Evolutionary conservation across 345 rosid species (phyloP).

Genomic region (Linum trigynum): DNA sequence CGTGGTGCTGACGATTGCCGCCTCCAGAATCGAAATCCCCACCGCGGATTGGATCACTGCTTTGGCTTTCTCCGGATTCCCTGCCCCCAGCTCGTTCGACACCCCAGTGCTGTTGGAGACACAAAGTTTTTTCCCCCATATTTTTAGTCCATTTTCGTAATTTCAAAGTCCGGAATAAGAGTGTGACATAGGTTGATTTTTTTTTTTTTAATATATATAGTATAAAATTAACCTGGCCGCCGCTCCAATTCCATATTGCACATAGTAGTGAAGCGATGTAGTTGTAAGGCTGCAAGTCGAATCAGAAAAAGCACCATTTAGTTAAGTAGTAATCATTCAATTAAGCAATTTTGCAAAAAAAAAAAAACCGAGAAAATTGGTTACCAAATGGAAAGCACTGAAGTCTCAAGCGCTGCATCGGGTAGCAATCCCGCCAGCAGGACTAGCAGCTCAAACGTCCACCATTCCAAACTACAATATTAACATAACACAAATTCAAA

Average conservation of each 20-base stretch:
- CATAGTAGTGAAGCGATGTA: conserved; percentile 25
- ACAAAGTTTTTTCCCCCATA: too few species aligned
- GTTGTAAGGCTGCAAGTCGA: conserved; percentile 31
- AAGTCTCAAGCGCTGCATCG: conserved; percentile 41
- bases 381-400: conserved; percentile 51
- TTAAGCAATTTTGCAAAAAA: neutral
- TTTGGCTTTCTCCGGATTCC: neutral
- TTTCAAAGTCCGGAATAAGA: too few species aligned
- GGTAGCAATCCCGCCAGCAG: conserved; percentile 44
- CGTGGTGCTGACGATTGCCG: neutral
- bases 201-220: too few species aligned
- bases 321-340: too few species aligned
- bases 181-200: too few species aligned
- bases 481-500: too few species aligned
- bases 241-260: conserved; percentile 41
- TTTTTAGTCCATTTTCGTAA: too few species aligned
- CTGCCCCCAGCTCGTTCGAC: neutral
- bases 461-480: conserved; percentile 41
- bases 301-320: neutral
- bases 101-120: neutral
- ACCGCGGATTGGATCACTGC: neutral
- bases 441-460: conserved; percentile 41
- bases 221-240: conserved; percentile 35
- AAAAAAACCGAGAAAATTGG: neutral
- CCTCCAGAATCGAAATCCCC: neutral